Conservation (phyloP, 208 protist species). For the Jaenimonas drosophilae region DNA sequence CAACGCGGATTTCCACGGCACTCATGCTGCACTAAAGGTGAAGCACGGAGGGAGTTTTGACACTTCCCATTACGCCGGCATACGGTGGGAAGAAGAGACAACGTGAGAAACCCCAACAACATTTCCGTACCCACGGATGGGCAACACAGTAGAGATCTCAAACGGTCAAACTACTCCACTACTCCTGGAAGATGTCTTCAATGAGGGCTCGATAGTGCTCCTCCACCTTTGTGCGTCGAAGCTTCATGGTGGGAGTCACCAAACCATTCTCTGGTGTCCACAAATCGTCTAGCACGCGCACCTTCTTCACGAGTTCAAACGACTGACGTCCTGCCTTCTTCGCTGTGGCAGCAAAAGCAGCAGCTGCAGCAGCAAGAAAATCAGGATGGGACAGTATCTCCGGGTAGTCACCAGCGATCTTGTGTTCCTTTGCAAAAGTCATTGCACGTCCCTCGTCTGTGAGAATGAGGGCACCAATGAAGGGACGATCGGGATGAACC, state of each 20-base stretch:
- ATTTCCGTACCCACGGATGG: too few species aligned
- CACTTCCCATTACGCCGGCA: too few species aligned
- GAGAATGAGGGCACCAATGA: constrained; percentile 42
- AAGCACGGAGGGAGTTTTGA: too few species aligned
- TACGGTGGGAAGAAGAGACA: too few species aligned
- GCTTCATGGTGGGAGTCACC: constrained; percentile 60
- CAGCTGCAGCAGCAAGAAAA: constrained; percentile 38
- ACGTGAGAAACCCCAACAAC: too few species aligned
- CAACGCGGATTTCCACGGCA: too few species aligned
- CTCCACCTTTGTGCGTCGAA: constrained; percentile 38
- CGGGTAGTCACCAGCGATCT: constrained; percentile 12
- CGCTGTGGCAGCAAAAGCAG: constrained; percentile 30
- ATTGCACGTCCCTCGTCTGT: constrained; percentile 20
- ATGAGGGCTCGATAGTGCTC: constrained; percentile 43
- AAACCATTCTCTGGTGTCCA: constrained; percentile 75
- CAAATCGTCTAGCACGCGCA: constrained; percentile 45
- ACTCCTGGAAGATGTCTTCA: constrained; percentile 38
- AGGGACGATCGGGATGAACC: constrained; percentile 20
- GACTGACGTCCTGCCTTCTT: constrained; percentile 11
- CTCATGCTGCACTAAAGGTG: too few species aligned
- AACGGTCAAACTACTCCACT: too few species aligned
- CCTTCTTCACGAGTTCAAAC: constrained; percentile 56
- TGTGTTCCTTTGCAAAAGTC: constrained; percentile 9
- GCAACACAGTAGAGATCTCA: too few species aligned
- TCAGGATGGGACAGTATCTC: constrained; percentile 17